Evolutionary conservation across 2,329 filamentous ascomycete species (phyloP).

Genomic region (Tolypocladium amazonense): DNA sequence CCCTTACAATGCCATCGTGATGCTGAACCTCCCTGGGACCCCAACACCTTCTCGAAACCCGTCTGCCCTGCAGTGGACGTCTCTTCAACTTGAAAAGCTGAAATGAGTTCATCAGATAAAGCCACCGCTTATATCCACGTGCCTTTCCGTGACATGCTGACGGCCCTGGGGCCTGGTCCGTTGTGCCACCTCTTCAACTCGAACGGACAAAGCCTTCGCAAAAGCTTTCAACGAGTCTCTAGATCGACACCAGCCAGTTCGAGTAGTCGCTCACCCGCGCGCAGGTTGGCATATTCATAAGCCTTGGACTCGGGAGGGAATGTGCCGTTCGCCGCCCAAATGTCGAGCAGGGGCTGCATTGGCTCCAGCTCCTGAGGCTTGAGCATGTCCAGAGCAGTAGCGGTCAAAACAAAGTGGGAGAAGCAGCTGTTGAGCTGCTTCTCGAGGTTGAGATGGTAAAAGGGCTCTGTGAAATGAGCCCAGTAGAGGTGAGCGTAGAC

Average conservation of each 20-base stretch:
- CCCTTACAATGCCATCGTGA: background rate
- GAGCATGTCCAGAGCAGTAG: conserved; percentile 72
- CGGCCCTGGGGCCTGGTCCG: background rate
- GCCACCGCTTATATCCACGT: background rate
- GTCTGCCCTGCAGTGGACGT: background rate
- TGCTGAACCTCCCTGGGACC: background rate
- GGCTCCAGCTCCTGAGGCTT: conserved; percentile 86
- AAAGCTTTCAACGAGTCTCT: conserved; percentile 7
- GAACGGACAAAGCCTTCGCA: background rate
- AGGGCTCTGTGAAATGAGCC: conserved; percentile 79
- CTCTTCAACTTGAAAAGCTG: background rate
- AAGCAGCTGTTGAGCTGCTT: conserved; percentile 83
- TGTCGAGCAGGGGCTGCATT: conserved; percentile 87
- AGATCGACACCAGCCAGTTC: conserved; percentile 29
- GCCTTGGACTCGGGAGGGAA: conserved; percentile 67
- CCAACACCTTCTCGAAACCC: background rate
- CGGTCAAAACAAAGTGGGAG: conserved; percentile 72
- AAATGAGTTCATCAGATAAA: background rate
- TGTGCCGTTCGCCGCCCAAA: conserved; percentile 82
- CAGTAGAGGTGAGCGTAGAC: conserved; percentile 98
- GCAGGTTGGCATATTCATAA: conserved; percentile 53
- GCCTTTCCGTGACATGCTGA: background rate
- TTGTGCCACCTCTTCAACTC: background rate
- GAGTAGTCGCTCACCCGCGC: conserved; percentile 48
- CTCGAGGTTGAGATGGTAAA: conserved; percentile 72